Percentiles rank a stretch among this genome's conserved stretches.
Evolutionary conservation across 139 green algal species (phyloP).

Genomic region (Coccomyxa sp.): DNA sequence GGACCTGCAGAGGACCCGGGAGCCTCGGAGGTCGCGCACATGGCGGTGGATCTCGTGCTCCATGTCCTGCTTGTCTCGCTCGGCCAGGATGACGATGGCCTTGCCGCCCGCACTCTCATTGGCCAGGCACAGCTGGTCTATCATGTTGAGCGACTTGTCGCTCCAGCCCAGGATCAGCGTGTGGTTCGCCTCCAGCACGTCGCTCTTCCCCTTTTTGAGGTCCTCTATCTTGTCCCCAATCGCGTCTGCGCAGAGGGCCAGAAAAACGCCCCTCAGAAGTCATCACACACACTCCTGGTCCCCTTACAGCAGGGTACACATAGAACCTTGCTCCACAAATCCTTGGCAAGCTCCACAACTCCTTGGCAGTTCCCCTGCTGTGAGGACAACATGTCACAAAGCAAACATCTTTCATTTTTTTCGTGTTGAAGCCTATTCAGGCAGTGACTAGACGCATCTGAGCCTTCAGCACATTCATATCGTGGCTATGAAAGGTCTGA

Average conservation of each 20-base stretch:
- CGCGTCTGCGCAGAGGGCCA: slow-evolving; percentile 7
- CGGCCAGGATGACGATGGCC: slow-evolving; percentile 49
- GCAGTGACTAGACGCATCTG: no score
- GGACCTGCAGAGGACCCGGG: slow-evolving; percentile 41
- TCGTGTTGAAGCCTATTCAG: no score
- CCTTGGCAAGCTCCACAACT: no score
- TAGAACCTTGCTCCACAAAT: no score
- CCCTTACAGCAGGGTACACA: no score
- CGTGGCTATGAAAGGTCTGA: no score
- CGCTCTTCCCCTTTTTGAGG: slow-evolving; percentile 38
- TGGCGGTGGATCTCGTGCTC: slow-evolving; percentile 41
- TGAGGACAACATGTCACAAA: no score
- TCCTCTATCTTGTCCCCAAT: slow-evolving; percentile 40
- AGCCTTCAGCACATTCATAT: no score
- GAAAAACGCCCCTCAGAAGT: not conserved
- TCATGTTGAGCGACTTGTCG: slow-evolving; percentile 39
- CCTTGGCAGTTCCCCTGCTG: no score
- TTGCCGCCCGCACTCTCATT: slow-evolving; percentile 41
- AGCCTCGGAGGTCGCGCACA: slow-evolving; percentile 31
- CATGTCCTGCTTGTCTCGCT: slow-evolving; percentile 59
- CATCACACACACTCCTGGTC: not conserved
- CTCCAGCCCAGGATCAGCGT: slow-evolving; percentile 42
- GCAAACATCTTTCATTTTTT: no score
- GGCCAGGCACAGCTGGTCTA: slow-evolving; percentile 48
- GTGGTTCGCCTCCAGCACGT: slow-evolving; percentile 53